These are phyloP conservation scores for Malassezia globosa DNA, from an alignment of 1,284 basidiomycete genomes.

Conservation along the genomic window DNA sequence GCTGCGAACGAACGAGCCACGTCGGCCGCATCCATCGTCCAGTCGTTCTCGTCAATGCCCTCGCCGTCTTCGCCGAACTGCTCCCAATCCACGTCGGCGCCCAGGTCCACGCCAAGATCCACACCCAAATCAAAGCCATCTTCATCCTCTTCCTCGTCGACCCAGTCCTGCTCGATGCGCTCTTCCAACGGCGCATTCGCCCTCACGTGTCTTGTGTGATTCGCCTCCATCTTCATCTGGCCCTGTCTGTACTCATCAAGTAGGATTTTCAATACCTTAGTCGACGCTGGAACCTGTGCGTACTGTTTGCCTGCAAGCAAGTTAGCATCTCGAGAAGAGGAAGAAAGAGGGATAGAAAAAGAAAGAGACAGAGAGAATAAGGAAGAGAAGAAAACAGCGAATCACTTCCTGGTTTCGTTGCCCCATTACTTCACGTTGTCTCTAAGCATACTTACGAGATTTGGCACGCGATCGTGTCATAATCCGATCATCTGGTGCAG, in stretches of 20 bases:
- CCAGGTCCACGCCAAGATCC: not conserved
- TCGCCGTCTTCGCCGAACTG: conserved; percentile 4
- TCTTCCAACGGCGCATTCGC: not conserved
- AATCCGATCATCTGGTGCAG: conserved; percentile 52
- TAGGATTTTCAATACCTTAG: conserved; percentile 80
- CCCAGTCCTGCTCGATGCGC: conserved; percentile 3
- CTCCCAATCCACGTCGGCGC: not conserved
- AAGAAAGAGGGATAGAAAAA: too few relatives aligned
- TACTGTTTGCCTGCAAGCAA: conserved; percentile 57
- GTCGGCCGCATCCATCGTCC: not conserved
- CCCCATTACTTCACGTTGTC: too few relatives aligned
- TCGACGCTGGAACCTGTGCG: conserved; percentile 70
- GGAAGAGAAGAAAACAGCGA: too few relatives aligned
- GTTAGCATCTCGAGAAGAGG: not conserved
- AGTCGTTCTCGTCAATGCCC: conserved; percentile 2
- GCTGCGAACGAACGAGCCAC: not conserved
- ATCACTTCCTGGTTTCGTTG: too few relatives aligned
- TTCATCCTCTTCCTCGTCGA: conserved; percentile 11
- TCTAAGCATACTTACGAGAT: conserved; percentile 50
- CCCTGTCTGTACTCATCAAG: conserved; percentile 62
- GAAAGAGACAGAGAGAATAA: too few relatives aligned
- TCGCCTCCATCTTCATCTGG: not conserved
- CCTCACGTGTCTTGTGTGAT: not conserved
- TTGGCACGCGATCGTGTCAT: conserved; percentile 87
- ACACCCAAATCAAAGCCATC: not conserved